Base-by-base conservation (phyloP, 2,329 filamentous ascomycete genomes). In the Onygenales sp. region DNA sequence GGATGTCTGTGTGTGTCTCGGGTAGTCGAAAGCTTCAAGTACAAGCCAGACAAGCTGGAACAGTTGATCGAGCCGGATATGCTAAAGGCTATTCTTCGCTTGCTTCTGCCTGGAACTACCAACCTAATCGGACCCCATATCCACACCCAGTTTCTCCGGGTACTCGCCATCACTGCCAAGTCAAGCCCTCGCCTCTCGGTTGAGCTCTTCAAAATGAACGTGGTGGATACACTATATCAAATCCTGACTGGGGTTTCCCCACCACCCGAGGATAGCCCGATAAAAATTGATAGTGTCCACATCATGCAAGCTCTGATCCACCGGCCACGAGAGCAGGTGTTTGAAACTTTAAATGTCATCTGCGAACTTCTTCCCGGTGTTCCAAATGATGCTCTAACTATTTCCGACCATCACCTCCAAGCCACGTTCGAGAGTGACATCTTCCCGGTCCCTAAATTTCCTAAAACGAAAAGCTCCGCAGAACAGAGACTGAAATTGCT, bases 261-360 rank as follows among this genome's bases (percentile, higher is more conserved):
- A 1, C 93, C 93, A 0, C 81, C 77, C 57, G 87, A 86, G 1
- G 84, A 90, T 37, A 85, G 92, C 66, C 14, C 49, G 13, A 42
- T 57, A 13, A 95, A 94, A 71, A 86, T 97, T 58, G 92, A 97
- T 70, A 95, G 90, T 65, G 92, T 97, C 52, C 82, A 98, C 45
- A 93, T 98, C 63, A 98, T 98, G 94, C 93, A 98, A 72, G 90
- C 94, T 39, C 78, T 98, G 58, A 95, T 98, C 51, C 93, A 97
- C 65, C 85, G 92, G 42, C 93, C 93, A 6, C 85, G 91, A 53
- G 94, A 98, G 61, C 93, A 98, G 70, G 88, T 98, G 14, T 93
- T 92, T 61, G 93, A 98, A 74, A 96, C 94, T 1, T 79, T 98
- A 58, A 97, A 97, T 66, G 90, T 98, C 58, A 90, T 98, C 58